Evolutionary conservation across 345 rosid species (phyloP), one percentile per base, ranked within the genome.

Genomic region (Hibiscus syriacus): DNA sequence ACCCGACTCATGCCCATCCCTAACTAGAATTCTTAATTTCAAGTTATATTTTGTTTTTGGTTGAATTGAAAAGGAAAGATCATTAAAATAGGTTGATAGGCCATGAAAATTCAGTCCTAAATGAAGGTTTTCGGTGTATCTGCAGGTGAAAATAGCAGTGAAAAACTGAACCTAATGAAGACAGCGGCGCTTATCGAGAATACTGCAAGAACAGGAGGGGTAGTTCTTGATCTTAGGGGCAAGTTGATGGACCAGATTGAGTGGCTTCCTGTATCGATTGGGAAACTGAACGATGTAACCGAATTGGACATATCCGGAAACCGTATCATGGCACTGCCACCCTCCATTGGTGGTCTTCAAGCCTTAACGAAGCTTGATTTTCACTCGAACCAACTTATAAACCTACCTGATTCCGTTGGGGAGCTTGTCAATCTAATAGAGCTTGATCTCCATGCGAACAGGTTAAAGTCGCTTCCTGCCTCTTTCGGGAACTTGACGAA

Each of bases 311-410:
- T 84, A 10, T 87, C 89, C 2, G 89, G 85, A 62, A 87, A 87
- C 72, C 74, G 72, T 22, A 78, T 87, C 66, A 83, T 80, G 87
- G 89, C 86, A 25, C 86, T 87, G 67, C 92, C 92, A 0, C 38
- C 77, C 23, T 67, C 85, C 20, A 67, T 87, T 1, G 65, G 71
- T 32, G 70, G 64, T 62, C 82, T 87, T 49, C 79, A 65, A 68
- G 64, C 81, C 77, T 75, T 87, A 54, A 80, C 61, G 23, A 87
- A 78, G 76, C 75, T 87, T 39, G 79, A 79, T 68, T 16, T 85
- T n/a, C 87, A 83, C 80, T 85, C n/a, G n/a, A n/a, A n/a, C n/a
- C n/a, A n/a, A n/a, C n/a, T n/a, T n/a, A n/a, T n/a, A n/a, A n/a
- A n/a, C n/a, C n/a, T n/a, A n/a, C n/a, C n/a, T n/a, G n/a, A n/a